Conservation (phyloP, 176 grass and related monocot genomes). For the Rhynchospora breviuscula region DNA sequence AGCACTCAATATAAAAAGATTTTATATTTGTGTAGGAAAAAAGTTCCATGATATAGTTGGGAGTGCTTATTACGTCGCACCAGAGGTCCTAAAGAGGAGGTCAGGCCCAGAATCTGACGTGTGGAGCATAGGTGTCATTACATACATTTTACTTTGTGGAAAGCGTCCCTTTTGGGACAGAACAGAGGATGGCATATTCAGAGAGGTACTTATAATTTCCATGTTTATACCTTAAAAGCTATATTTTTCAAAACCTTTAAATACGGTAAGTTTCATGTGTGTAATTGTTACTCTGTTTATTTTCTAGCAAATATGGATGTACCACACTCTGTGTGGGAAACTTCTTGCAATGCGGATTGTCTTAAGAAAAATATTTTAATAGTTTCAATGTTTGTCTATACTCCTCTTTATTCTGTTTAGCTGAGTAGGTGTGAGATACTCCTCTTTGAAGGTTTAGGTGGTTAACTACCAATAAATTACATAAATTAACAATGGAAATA, state of each 20-base stretch:
- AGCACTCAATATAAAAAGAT: neutral
- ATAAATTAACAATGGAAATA: neutral
- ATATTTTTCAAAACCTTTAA: neutral
- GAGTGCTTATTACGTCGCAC: conserved; percentile 98
- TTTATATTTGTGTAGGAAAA: conserved; percentile 46
- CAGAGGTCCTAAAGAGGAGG: conserved; percentile 82
- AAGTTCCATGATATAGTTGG: conserved; percentile 96
- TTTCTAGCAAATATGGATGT: neutral
- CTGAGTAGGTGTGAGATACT: neutral
- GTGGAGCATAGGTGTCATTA: conserved; percentile 99
- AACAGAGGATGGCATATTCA: conserved; percentile 98
- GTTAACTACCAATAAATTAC: neutral
- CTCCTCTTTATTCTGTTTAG: neutral
- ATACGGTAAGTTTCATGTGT: neutral
- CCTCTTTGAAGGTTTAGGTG: neutral
- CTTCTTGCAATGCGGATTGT: neutral
- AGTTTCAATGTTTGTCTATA: neutral
- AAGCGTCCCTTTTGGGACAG: conserved; percentile 98
- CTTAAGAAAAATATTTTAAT: neutral
- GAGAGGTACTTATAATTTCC: conserved; percentile 46
- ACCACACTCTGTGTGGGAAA: neutral
- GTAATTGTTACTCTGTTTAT: neutral
- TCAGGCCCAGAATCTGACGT: conserved; percentile 96
- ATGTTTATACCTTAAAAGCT: neutral
- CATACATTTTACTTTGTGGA: conserved; percentile 98